Conservation (phyloP, 2,329 filamentous ascomycete genomes). For the Ophiognomonia clavigignenti-juglandacearum region DNA sequence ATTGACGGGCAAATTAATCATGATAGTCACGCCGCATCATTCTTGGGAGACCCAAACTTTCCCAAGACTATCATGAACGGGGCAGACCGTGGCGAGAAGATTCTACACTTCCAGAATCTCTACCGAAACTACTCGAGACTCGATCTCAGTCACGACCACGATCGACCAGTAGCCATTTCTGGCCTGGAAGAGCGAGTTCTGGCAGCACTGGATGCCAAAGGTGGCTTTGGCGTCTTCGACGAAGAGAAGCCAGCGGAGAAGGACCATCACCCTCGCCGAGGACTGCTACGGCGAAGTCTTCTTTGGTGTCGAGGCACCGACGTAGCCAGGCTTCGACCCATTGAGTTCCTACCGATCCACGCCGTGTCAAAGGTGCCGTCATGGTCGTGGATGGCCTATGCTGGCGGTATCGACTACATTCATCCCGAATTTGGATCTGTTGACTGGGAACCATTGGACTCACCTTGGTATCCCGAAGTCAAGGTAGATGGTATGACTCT, state of each 20-base stretch:
- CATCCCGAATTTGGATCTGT: conserved; percentile 17
- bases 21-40: conserved; percentile 13
- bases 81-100: conserved; percentile 16
- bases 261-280: neutral
- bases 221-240: conserved; percentile 27
- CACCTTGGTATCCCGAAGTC: neutral
- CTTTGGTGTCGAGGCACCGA: conserved; percentile 23
- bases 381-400: conserved; percentile 33
- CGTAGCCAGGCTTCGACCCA: neutral
- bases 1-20: neutral
- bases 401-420: conserved; percentile 26
- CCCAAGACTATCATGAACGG: conserved; percentile 13
- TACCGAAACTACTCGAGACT: conserved; percentile 27
- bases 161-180: conserved; percentile 26
- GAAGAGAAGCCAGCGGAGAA: neutral
- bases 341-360: neutral
- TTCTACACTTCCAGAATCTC: conserved; percentile 18
- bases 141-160: conserved; percentile 14
- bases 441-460: neutral
- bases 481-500: too few relatives aligned
- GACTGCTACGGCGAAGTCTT: conserved; percentile 22
- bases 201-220: conserved; percentile 18
- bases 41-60: conserved; percentile 25
- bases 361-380: conserved; percentile 18
- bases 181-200: conserved; percentile 26